A percentile compares a stretch with the other conserved stretches of the same genome.
Evolutionary conservation across 2,329 filamentous ascomycete genomes (phyloP).

Genomic region (Trichoderma sp.): DNA sequence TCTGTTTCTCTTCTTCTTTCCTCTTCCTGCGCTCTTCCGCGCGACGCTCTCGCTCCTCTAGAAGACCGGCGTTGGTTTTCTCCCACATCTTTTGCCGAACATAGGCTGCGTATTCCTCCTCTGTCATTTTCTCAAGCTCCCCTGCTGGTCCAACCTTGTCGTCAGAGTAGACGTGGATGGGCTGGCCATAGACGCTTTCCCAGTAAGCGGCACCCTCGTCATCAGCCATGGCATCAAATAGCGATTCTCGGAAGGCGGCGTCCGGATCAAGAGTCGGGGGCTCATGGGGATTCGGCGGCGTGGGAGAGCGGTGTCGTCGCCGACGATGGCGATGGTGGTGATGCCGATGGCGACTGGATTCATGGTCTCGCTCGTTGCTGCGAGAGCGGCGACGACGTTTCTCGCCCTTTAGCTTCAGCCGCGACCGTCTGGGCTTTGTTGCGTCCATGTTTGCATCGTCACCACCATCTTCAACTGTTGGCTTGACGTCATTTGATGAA

Average conservation of each 20-base stretch:
- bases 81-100: constrained; percentile 94
- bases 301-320: constrained; percentile 45
- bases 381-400: constrained; percentile 31
- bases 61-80: constrained; percentile 80
- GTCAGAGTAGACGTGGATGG: constrained; percentile 76
- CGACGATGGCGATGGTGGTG: constrained; percentile 34
- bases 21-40: constrained; percentile 55
- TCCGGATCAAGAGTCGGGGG: constrained; percentile 62
- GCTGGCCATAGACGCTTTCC: constrained; percentile 95
- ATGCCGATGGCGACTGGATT: constrained; percentile 23
- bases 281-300: constrained; percentile 50
- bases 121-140: constrained; percentile 79
- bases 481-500: neutral
- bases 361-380: constrained; percentile 29
- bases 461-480: neutral
- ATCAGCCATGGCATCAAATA: constrained; percentile 96
- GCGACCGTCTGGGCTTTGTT: constrained; percentile 34
- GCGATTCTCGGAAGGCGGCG: constrained; percentile 82
- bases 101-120: constrained; percentile 87
- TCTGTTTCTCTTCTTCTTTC: constrained; percentile 52
- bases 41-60: constrained; percentile 71
- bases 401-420: constrained; percentile 39
- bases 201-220: constrained; percentile 95
- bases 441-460: constrained; percentile 27
- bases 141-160: constrained; percentile 47